phyloP scores from a whole-genome alignment of 306 rosid species.

The Rubus idaeus region DNA sequence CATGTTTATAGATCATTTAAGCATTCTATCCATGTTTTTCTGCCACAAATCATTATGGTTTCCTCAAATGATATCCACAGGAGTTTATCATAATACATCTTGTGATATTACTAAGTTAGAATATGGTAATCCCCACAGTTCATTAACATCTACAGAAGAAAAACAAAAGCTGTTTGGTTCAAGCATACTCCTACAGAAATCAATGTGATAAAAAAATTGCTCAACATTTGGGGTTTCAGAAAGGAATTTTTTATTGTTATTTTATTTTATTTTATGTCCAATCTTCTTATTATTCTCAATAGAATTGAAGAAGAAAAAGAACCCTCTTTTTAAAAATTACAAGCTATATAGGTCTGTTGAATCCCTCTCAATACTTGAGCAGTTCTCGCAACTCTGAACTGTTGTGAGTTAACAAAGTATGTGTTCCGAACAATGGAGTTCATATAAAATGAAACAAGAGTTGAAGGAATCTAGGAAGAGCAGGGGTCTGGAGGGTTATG shows the following conservation, averaged over 20 bases:
- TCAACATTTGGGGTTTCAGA: background rate
- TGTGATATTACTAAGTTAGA: background rate
- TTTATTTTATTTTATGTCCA: background rate
- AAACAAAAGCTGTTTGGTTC: background rate
- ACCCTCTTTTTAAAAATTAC: constrained; percentile 3
- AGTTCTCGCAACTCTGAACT: background rate
- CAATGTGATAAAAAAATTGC: background rate
- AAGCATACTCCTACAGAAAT: background rate
- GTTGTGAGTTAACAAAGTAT: background rate
- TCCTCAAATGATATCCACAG: background rate
- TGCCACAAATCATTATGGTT: background rate
- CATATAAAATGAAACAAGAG: background rate
- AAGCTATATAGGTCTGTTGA: background rate
- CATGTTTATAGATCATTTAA: background rate
- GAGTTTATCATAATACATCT: background rate
- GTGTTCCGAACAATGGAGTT: background rate
- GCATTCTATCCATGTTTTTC: background rate
- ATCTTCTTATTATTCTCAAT: background rate
- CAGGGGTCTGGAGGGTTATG: constrained; percentile 13
- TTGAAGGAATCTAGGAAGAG: background rate
- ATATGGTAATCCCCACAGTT: background rate
- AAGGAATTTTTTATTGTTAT: too few relatives aligned
- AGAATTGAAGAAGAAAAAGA: background rate
- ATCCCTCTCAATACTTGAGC: background rate
- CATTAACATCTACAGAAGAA: background rate